Base-by-base conservation (phyloP, 805 yeast species). In the Priceomyces medius region DNA sequence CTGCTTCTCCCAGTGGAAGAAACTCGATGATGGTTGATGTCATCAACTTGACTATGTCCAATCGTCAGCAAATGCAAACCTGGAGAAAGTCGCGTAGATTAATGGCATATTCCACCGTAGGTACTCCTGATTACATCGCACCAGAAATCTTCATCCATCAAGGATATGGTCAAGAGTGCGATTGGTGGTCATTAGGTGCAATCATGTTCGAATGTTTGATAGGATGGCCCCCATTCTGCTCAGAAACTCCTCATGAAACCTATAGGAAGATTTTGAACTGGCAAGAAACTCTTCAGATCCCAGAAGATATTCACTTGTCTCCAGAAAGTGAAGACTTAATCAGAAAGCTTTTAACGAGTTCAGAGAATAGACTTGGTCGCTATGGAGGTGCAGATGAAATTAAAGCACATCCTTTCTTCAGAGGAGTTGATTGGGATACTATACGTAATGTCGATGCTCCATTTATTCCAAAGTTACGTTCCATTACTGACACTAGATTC, bases 171-270 rank as follows among this genome's bases (percentile, higher is more conserved):
- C 96, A 88, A 66, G 96, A 89, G 59, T 89, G 97, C 66, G 97
- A 89, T 63, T 89, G 97, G 97, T 89, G 97, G 97, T 85, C 95
- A 7, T 66, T 89, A 34, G 97, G 97, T 21, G 96, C 96, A 1
- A 89, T 89, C 58, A 90, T 89, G 97, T 89, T 85, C 64, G 97
- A 89, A 73, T 89, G 97, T 68, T 69, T 89, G 47, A 86, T 89
- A 45, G 97, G 97, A 23, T 89, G 96, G 96, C 97, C 97, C 19
- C 97, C 97, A 35, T 89, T 89, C 63, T 89, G 97, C 67, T 83
- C 93, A 0, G 97, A 89, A 56, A 86, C 95, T 8, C 96, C 96
- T 8, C 95, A 88, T 46, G 97, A 89, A 52, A 89, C 97, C 0
- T 89, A 89, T 63, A 77, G 90, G 42, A 89, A 90, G 75, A 89